These are phyloP conservation scores for Selenicereus undatus DNA, from an alignment of 148 eudicot genomes.

Conservation along the genomic window DNA sequence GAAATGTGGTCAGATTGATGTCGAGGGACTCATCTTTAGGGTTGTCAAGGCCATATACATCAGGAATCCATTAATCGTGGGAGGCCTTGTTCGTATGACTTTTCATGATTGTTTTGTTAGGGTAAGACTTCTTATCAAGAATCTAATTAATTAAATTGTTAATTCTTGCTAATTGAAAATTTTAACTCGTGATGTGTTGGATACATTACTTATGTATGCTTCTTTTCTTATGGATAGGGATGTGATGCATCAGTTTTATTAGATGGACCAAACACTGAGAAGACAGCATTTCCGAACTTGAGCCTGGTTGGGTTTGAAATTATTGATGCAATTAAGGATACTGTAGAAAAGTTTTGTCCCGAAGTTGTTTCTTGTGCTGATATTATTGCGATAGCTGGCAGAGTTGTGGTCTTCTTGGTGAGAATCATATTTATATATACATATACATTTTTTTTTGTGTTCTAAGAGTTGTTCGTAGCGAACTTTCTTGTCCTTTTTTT, in stretches of 20 bases:
- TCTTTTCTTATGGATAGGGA: constrained; percentile 31
- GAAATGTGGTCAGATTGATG: background rate
- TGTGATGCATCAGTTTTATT: constrained; percentile 66
- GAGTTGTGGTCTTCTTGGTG: constrained; percentile 40
- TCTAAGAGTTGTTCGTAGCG: no score
- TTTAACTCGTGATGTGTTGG: no score
- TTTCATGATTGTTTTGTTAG: constrained; percentile 63
- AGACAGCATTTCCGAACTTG: constrained; percentile 40
- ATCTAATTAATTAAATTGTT: no score
- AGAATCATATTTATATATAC: no score
- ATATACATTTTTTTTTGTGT: no score
- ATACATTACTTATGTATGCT: no score
- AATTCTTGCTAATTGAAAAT: no score
- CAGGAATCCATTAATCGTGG: background rate
- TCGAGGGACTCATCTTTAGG: background rate
- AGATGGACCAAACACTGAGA: constrained; percentile 49
- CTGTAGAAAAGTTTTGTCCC: constrained; percentile 40
- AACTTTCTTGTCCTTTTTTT: no score
- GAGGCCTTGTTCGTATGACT: constrained; percentile 21
- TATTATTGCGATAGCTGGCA: constrained; percentile 42
- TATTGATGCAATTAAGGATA: constrained; percentile 44
- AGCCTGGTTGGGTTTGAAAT: constrained; percentile 42
- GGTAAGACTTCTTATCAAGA: constrained; percentile 22
- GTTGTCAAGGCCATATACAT: background rate
- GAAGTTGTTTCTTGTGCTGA: constrained; percentile 69